Evolutionary conservation across 139 green algal genomes (phyloP), one percentile per base, ranked within the genome.

Genomic region (Choricystis sp.): DNA sequence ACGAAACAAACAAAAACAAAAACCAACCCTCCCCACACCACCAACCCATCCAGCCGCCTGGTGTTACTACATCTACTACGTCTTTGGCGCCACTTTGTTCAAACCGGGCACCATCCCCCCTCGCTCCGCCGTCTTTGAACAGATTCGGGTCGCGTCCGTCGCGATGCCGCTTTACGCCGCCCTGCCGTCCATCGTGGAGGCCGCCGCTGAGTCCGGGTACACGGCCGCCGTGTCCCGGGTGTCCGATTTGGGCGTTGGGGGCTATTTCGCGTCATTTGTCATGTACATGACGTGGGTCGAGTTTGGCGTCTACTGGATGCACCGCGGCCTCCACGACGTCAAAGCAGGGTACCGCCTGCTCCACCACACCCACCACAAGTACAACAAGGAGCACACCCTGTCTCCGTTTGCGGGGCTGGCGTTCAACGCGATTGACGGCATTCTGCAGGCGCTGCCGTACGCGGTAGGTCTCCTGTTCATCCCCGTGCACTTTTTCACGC

Each of bases 371-470:
- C 90, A 97, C 75, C 90, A 97, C 74, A 94, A 92, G 63, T 97
- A 97, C 86, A 97, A 97, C 84, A 97, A 97, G 82, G 87, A 96
- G 75, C 78, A 96, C 80, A 94, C 86, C 24, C 76, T 97, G 57
- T 93, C 81, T 23, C 90, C 90, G 26, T 97, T 97, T 76, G 90
- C 90, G n/a, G 89, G 89, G 16, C 75, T 96, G 49, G 90, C 90
- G 29, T 97, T 97, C 83, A 70, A 97, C 67, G 86, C 90, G 0
- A 30, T 94, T 3, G 86, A 93, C 71, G 85, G 85, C 69, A 86
- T 91, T 61, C 57, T 88, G 24, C 75, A 80, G 74, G 91, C 90
- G 1, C 60, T 87, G 3, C 86, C 90, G 0, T 96, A 97, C 71
- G 75, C 80, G 3, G 81, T 69, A 66, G 82, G 77, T 2, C 76